These are phyloP conservation scores for Aspergillus proliferans DNA, from an alignment of 2,329 filamentous ascomycete genomes.

Conservation along the genomic window DNA sequence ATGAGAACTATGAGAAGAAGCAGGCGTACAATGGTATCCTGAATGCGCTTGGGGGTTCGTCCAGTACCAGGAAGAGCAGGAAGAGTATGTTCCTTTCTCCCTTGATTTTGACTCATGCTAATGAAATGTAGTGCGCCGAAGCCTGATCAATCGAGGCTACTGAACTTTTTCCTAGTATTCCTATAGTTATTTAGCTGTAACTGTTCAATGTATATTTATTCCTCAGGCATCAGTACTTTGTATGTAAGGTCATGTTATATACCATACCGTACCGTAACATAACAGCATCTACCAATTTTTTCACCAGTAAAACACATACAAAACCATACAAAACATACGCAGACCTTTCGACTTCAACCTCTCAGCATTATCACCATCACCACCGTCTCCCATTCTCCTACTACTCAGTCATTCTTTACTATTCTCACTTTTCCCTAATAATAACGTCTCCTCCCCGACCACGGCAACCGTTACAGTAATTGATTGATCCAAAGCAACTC, in stretches of 20 bases:
- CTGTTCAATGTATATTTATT: background rate
- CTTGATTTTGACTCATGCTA: background rate
- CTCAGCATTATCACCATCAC: constrained; percentile 4
- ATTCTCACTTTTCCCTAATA: no score
- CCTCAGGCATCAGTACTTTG: background rate
- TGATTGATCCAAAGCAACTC: constrained; percentile 5
- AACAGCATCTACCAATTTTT: background rate
- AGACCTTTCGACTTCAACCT: background rate
- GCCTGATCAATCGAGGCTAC: background rate
- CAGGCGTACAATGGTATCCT: constrained; percentile 38
- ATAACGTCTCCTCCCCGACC: no score
- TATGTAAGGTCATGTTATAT: background rate
- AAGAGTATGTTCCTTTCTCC: background rate
- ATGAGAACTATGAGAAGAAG: constrained; percentile 43
- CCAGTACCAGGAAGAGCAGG: background rate
- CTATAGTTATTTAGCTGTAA: background rate
- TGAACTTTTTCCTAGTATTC: background rate
- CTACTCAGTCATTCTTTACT: background rate
- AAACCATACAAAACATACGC: background rate
- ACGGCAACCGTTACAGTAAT: no score
- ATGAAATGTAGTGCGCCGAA: background rate
- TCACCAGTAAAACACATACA: background rate
- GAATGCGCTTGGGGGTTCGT: constrained; percentile 16
- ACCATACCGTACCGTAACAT: background rate
- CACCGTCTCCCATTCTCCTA: constrained; percentile 6